A percentile compares a stretch with the other conserved stretches of the same genome.
Conservation (phyloP, 495 filamentous ascomycete genomes). For the Astrothelium macrocarpum region DNA sequence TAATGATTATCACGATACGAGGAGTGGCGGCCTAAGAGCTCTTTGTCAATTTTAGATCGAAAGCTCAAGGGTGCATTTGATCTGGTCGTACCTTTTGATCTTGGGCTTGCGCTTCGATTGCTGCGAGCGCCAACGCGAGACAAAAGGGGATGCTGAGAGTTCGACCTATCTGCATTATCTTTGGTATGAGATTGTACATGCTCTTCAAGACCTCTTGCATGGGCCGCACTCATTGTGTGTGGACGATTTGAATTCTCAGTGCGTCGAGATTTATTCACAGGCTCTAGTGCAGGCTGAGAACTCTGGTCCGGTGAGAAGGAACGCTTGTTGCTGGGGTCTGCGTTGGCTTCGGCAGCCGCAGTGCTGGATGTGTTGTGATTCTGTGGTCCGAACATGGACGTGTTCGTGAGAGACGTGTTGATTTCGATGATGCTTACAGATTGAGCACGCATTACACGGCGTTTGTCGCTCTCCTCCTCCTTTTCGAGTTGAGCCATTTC, state of each 20-base stretch:
- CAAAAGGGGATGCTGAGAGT: neutral
- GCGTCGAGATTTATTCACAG: neutral
- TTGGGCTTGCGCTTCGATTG: conserved; percentile 4
- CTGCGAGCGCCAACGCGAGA: neutral
- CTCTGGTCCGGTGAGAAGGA: neutral
- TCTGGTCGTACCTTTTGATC: neutral
- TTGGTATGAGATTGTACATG: neutral
- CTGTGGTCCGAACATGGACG: neutral
- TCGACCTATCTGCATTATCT: conserved; percentile 3
- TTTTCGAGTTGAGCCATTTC: neutral
- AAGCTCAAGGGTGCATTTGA: neutral
- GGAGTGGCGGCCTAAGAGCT: no score
- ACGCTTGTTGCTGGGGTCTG: neutral
- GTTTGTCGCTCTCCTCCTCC: neutral
- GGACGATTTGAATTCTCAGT: neutral
- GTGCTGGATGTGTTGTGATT: neutral
- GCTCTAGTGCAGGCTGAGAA: neutral
- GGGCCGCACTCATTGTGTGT: neutral
- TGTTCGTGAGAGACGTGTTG: neutral
- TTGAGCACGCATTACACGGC: neutral
- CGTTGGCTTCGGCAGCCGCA: neutral
- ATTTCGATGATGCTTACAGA: neutral
- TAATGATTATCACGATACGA: neutral
- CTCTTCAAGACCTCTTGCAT: conserved; percentile 1
- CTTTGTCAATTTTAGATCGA: neutral